Evolutionary conservation across 2,329 filamentous ascomycete genomes (phyloP), one percentile per base, ranked within the genome.

Genomic region (Alternaria arbusti): DNA sequence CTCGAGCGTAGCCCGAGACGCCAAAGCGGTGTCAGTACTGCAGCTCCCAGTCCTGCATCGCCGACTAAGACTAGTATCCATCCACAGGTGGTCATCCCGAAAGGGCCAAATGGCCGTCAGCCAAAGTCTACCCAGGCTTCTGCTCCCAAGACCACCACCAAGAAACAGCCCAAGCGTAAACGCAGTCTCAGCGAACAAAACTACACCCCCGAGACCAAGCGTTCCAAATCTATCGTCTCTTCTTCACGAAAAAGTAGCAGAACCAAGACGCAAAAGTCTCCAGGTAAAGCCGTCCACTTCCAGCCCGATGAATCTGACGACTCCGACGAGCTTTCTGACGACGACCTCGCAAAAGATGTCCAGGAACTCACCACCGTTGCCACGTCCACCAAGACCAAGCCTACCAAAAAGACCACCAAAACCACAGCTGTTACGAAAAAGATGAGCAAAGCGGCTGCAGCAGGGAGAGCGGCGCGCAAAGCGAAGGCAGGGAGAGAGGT

Each of bases 1-100:
- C 32, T 63, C 11, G 51, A 52, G 25, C 28, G 28, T 13, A 63
- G 61, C 28, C 51, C 51, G 8, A 60, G 61, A 44, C 61, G 61
- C 22, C 57, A 63, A 15, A 63, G 61, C 23, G 61, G 61, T 13
- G 6, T 56, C 7, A 63, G 50, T n/a, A 63, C 57, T 8, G 57
- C 36, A 8, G 50, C 57, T 30, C 45, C 20, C 43, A 63, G 55
- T 30, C 51, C 57, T 20, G 28, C 23, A 25, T 26, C 49, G 20
- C 45, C 56, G 8, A n/a, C 3, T 5, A 59, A 45, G 10, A 20
- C 44, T 50, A 13, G 15, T 11, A 20, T 40, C 6, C 28, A 43
- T 30, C 46, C 46, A 40, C n/a, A 58, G 9, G 32, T 15, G 9
- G 30, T 44, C 6, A 32, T 44, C 5, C 30, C 25, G 8, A 40